Base-by-base conservation (phyloP, 495 filamentous ascomycete genomes). In the Oleoguttula mirabilis region DNA sequence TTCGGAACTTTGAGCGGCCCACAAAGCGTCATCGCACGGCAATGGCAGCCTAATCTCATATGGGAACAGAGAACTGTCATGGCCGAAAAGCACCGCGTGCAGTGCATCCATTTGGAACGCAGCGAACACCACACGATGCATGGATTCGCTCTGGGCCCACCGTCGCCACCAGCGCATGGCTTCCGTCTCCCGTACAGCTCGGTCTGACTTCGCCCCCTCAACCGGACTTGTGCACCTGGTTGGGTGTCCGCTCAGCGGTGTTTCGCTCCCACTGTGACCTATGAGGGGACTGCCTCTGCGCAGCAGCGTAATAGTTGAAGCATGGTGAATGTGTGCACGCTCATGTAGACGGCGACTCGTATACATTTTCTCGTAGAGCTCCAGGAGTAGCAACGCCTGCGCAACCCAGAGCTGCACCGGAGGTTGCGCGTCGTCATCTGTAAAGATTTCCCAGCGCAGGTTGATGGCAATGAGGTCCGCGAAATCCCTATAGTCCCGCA, bases 331-430 rank as follows among this genome's bases (percentile, higher is more conserved):
- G 21, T 35, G 31, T 24, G 41, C 30, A 3, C 41, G 30, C 32
- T 44, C 41, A 23, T 44, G 41, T 20, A 44, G 32, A 11, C 20
- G 41, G 10, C 41, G 30, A 12, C 30, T 44, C 22, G 41, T 31
- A 31, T 36, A 36, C 32, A 44, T 44, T 31, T 44, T 44, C 31
- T 44, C 41, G 32, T 44, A 36, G 21, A 44, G 32, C 21, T 44
- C 41, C 2, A 44, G 10, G 10, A 44, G 20, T 10, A 44, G 12
- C 5, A 44, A 20, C 16, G 41, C 32, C 16, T 44, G 41, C 11
- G 30, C 41, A 12, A 44, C 41, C 41, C 41, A 44, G n/a, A 44
- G 23, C 8, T 36, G 31, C 15, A 44, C 41, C 10, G 41, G 41
- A 3, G 41, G 41, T 16, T 44, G 31, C 15, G 41, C 30, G 25